These are phyloP conservation scores for Neurospora sp. DNA, from an alignment of 495 filamentous ascomycete species.

Conservation along the genomic window DNA sequence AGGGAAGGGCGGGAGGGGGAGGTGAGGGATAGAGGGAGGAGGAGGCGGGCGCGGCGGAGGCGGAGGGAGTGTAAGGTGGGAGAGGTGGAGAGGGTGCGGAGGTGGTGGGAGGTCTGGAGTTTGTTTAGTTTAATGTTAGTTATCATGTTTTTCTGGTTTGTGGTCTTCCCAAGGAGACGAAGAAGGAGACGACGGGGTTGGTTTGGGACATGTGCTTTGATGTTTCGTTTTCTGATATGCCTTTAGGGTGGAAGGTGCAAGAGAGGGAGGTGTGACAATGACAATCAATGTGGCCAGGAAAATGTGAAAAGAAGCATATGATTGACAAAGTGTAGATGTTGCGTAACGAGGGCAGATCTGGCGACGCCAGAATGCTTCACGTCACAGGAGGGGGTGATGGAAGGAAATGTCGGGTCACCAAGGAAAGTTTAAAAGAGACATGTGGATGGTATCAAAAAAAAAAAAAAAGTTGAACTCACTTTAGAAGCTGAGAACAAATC, in stretches of 20 bases:
- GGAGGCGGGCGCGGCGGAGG: slow-evolving; percentile 37
- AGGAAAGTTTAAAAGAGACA: background rate
- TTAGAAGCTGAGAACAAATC: slow-evolving; percentile 46
- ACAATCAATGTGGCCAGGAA: background rate
- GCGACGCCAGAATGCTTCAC: background rate
- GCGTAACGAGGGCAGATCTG: background rate
- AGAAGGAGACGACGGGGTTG: background rate
- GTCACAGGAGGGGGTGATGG: slow-evolving; percentile 3
- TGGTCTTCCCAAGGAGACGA: background rate
- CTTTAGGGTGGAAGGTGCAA: background rate
- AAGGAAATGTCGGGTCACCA: slow-evolving; percentile 4
- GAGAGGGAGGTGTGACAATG: background rate
- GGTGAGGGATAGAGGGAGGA: slow-evolving; percentile 37
- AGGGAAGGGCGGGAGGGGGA: slow-evolving; percentile 44
- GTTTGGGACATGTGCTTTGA: background rate
- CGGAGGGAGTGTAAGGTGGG: slow-evolving; percentile 47
- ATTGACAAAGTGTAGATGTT: background rate
- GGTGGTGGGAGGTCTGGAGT: slow-evolving; percentile 43
- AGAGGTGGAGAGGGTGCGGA: slow-evolving; percentile 42
- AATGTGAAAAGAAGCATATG: background rate
- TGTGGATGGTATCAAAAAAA: slow-evolving; percentile 1
- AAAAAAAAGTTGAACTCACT: slow-evolving; percentile 25
- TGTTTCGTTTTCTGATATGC: background rate
- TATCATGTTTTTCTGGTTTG: background rate
- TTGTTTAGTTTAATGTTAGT: background rate